phyloP scores from a whole-genome alignment of 2,329 filamentous ascomycete genomes.

The Fusarium oxysporum region DNA sequence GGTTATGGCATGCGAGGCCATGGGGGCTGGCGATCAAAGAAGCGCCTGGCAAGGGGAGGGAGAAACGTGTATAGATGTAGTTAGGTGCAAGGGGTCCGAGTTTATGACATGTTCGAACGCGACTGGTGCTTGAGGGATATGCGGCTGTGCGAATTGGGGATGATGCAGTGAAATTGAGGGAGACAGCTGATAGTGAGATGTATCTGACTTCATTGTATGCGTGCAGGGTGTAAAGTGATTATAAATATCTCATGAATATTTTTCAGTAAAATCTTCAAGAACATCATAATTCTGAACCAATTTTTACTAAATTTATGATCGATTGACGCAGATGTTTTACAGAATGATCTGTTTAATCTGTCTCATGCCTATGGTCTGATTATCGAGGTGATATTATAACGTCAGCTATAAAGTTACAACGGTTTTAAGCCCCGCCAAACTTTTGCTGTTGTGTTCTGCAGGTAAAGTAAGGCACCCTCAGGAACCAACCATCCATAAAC shows the following conservation, averaged over 20 bases:
- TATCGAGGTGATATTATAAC: slow-evolving; percentile 22
- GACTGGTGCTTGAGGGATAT: slow-evolving; percentile 43
- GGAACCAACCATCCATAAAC: slow-evolving; percentile 21
- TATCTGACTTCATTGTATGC: not conserved
- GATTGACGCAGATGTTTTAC: not conserved
- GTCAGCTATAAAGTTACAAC: slow-evolving; percentile 6
- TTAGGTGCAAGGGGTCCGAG: slow-evolving; percentile 22
- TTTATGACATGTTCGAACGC: slow-evolving; percentile 48
- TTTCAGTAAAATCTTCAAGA: not conserved
- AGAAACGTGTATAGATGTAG: slow-evolving; percentile 32
- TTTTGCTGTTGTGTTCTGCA: slow-evolving; percentile 2
- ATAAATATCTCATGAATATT: not conserved
- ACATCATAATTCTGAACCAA: no score
- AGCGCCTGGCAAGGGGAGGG: slow-evolving; percentile 27
- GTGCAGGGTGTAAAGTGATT: not conserved
- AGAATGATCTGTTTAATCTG: slow-evolving; percentile 5
- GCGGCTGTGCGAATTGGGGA: slow-evolving; percentile 32
- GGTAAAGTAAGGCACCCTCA: slow-evolving; percentile 16
- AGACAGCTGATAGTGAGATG: not conserved
- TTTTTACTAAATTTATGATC: not conserved
- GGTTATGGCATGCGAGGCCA: slow-evolving; percentile 41
- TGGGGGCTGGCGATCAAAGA: slow-evolving; percentile 25
- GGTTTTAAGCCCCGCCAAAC: slow-evolving; percentile 21
- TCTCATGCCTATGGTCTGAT: slow-evolving; percentile 25
- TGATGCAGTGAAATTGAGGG: slow-evolving; percentile 24